phyloP scores from a whole-genome alignment of 331 rosid species.

The Rhamnella rubrinervis region DNA sequence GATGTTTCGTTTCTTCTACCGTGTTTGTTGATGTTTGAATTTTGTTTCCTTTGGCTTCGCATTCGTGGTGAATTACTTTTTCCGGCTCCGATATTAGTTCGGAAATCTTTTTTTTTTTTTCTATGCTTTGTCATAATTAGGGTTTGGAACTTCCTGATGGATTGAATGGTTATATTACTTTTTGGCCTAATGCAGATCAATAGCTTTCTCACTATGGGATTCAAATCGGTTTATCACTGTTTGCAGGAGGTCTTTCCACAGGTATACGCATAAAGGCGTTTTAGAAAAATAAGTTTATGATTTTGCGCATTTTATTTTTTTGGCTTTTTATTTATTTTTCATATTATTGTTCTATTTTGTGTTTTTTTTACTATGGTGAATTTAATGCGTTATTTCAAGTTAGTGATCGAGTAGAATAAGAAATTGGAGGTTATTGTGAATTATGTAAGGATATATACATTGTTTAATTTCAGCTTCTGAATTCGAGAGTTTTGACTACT shows the following conservation, averaged over 20 bases:
- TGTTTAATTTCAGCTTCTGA: too few species aligned
- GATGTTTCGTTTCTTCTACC: neutral
- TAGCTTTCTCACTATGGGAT: constrained; percentile 51
- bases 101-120: too few species aligned
- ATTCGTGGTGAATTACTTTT: neutral
- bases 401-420: too few species aligned
- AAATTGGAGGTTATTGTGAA: too few species aligned
- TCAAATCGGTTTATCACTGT: constrained; percentile 48
- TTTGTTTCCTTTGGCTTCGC: neutral
- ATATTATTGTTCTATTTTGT: too few species aligned
- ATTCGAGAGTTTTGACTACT: too few species aligned
- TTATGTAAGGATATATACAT: too few species aligned
- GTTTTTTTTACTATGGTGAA: too few species aligned
- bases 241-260: constrained; percentile 84
- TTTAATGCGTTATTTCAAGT: too few species aligned
- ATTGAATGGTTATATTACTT: neutral
- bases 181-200: constrained; percentile 35
- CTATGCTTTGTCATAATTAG: neutral
- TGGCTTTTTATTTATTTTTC: neutral
- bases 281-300: neutral
- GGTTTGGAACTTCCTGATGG: neutral
- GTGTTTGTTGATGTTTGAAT: neutral
- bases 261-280: constrained; percentile 34
- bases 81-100: neutral
- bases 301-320: neutral